Percentiles rank a stretch among this genome's conserved stretches.
phyloP scores from a whole-genome alignment of 768 basidiomycete species.

The Artomyces pyxidatus region DNA sequence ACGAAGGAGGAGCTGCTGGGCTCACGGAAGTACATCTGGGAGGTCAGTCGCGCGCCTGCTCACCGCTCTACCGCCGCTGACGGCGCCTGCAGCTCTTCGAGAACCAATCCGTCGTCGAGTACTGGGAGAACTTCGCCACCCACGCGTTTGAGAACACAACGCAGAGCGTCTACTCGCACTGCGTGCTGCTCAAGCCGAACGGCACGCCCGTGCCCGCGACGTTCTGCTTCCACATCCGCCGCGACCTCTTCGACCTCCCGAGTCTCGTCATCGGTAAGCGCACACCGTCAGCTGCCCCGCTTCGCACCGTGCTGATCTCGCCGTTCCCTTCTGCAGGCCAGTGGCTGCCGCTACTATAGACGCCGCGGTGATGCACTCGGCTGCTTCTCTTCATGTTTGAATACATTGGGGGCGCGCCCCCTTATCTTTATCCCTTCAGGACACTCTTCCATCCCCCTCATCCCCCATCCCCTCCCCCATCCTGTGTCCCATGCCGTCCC shows the following conservation, averaged over 20 bases:
- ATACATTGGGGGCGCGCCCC: too few species aligned
- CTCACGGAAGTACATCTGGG: constrained; percentile 54
- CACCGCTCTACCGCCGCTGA: constrained; percentile 6
- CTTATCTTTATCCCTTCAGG: constrained; percentile 11
- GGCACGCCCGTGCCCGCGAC: constrained; percentile 84
- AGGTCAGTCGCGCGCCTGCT: constrained; percentile 34
- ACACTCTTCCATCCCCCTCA: neutral
- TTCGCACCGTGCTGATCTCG: neutral
- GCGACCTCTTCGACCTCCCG: constrained; percentile 87
- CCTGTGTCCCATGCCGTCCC: neutral
- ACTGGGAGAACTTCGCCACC: constrained; percentile 94
- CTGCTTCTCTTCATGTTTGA: neutral
- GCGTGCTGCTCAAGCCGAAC: constrained; percentile 77
- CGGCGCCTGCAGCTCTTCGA: constrained; percentile 68
- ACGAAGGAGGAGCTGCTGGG: constrained; percentile 71
- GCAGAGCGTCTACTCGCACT: constrained; percentile 90
- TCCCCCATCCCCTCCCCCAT: neutral
- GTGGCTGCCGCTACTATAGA: constrained; percentile 76
- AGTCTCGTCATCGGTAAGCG: constrained; percentile 77
- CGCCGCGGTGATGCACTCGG: neutral
- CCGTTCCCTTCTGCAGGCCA: constrained; percentile 45
- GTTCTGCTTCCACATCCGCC: constrained; percentile 91
- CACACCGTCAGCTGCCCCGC: neutral
- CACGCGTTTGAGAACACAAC: constrained; percentile 98
- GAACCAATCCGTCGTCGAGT: constrained; percentile 90